Base-by-base conservation (phyloP, 345 rosid genomes). In the Citrus unshiu region DNA sequence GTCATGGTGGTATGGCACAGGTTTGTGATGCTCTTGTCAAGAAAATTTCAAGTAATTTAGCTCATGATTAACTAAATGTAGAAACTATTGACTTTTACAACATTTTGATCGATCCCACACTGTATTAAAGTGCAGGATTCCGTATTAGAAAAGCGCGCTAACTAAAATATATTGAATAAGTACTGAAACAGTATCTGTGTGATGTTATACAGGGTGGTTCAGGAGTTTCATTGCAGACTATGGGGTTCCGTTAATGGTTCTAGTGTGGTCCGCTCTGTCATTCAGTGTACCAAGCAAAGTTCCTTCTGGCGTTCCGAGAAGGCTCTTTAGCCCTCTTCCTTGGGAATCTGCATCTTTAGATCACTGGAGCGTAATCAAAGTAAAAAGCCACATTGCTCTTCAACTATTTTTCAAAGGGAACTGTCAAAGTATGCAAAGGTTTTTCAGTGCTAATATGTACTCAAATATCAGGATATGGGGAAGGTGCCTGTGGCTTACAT, bases 171-270 rank as follows among this genome's bases (percentile, higher is more conserved):
- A 9, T 9, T 40, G 46, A 40, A 40, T 32, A 39, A 21, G 6
- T 71, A 22, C 22, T 16, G 74, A 66, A 57, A 40, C 68, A 69
- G 77, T 49, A 12, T 14, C 35, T 10, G 24, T 75, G 21, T 24
- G 6, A 24, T 37, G 56, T 66, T 72, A 9, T 25, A 76, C 72
- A 90, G 95, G 91, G 5, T 82, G 87, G 89, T 59, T 80, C 30
- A 86, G 97, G 78, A 88, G 91, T 80, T 86, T 91, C 84, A 82
- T 86, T 14, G 94, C 98, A 39, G 98, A 93, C 80, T 93, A 93
- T 73, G 98, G 98, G 16, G 97, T 94, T 78, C 97, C 97, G 2
- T 79, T 90, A 24, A 93, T 90, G 97, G 97, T 94, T 66, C 81
- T 91, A 74, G 81, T 87, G 40, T 94, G 98, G 98, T 91, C 95